phyloP scores from a whole-genome alignment of 179 eudicot genomes.

The Patellifolia procumbens region DNA sequence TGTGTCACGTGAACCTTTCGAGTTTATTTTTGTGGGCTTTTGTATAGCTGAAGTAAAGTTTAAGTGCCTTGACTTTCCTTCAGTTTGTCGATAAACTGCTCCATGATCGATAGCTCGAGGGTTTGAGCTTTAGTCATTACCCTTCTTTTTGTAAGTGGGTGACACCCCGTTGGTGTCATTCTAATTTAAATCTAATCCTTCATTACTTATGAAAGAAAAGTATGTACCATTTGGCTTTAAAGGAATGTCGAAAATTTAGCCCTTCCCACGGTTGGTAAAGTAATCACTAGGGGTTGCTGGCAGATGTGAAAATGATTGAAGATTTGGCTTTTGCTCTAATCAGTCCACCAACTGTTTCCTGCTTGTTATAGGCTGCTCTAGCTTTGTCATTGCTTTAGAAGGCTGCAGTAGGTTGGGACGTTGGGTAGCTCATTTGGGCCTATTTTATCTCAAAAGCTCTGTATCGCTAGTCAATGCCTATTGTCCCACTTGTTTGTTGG shows the following conservation, averaged over 20 bases:
- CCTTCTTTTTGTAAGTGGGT: too few relatives aligned
- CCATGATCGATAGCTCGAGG: too few relatives aligned
- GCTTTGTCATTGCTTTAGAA: not conserved
- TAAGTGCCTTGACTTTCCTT: too few relatives aligned
- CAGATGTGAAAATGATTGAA: not conserved
- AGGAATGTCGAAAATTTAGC: not conserved
- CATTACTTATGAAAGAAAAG: too few relatives aligned
- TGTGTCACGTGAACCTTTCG: too few relatives aligned
- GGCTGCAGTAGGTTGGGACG: not conserved
- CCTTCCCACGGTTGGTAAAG: not conserved
- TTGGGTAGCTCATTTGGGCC: not conserved
- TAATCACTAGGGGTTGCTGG: not conserved
- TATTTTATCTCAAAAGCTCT: not conserved
- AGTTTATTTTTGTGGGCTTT: too few relatives aligned
- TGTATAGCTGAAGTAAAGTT: too few relatives aligned
- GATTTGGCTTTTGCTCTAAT: not conserved
- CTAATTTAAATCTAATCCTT: too few relatives aligned
- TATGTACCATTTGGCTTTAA: not conserved
- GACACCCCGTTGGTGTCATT: too few relatives aligned
- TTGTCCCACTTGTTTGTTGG: not conserved
- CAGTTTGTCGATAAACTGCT: too few relatives aligned
- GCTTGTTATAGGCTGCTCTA: not conserved
- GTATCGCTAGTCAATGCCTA: not conserved
- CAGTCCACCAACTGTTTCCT: not conserved
- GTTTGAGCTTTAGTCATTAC: too few relatives aligned